Percentiles rank a stretch among this genome's conserved stretches.
Evolutionary conservation across 495 filamentous ascomycete genomes (phyloP).

Genomic region (Penicillium samsonianum): DNA sequence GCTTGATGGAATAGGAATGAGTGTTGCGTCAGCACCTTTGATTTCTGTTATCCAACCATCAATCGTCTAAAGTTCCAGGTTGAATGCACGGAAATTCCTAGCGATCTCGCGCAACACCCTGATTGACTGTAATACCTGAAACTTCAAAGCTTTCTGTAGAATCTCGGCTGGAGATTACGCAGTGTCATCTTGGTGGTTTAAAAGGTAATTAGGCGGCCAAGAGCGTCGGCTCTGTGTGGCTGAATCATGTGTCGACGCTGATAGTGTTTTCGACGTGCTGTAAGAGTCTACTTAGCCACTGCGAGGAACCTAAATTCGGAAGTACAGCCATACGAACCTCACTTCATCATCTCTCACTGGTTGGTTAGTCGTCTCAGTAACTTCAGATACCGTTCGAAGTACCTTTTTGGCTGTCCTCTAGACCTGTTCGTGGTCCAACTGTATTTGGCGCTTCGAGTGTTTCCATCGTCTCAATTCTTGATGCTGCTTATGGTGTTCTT

Average conservation of each 20-base stretch:
- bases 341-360: background rate
- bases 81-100: background rate
- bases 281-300: background rate
- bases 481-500: too few species aligned
- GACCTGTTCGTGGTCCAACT: background rate
- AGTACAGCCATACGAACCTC: background rate
- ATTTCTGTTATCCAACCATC: background rate
- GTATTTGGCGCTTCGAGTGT: background rate
- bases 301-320: background rate
- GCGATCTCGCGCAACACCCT: background rate
- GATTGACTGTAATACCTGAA: background rate
- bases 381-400: background rate
- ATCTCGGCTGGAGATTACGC: background rate
- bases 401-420: background rate
- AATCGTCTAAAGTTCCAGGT: background rate
- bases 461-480: background rate
- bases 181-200: background rate
- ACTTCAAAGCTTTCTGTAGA: background rate
- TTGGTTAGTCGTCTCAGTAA: background rate
- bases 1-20: background rate
- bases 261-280: background rate
- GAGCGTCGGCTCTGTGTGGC: background rate
- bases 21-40: background rate
- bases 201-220: background rate
- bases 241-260: background rate